These are phyloP conservation scores for Diversispora eburnea DNA, from an alignment of 192 early-diverging fungal species.

Conservation along the genomic window DNA sequence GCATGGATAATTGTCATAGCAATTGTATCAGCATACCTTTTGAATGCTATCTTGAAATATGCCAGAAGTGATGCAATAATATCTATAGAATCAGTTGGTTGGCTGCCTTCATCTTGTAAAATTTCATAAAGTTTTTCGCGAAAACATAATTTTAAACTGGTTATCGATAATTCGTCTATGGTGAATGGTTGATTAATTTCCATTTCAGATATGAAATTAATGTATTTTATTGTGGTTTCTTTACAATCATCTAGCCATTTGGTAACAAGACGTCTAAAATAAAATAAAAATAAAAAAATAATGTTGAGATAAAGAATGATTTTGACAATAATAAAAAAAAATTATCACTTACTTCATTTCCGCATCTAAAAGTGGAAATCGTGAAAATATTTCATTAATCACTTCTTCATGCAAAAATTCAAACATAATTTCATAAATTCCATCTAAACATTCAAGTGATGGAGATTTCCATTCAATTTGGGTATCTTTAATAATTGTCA, in stretches of 20 bases:
- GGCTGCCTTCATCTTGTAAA: neutral
- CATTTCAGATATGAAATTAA: neutral
- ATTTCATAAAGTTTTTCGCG: neutral
- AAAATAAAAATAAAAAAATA: neutral
- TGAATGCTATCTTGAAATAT: neutral
- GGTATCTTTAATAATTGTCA: neutral
- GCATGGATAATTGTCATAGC: neutral
- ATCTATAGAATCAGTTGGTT: neutral
- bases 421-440: neutral
- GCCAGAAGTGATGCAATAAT: neutral
- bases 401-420: neutral
- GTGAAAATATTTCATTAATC: neutral
- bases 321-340: neutral
- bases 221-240: neutral
- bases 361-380: neutral
- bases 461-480: slow-evolving; percentile 6
- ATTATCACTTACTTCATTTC: neutral
- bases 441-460: neutral
- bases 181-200: slow-evolving; percentile 1
- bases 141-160: neutral
- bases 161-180: neutral
- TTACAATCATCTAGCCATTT: neutral
- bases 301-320: neutral
- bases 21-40: neutral
- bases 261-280: neutral